Evolutionary conservation across 192 early-diverging fungal genomes (phyloP).

Genomic region (Coemansia sp.): DNA sequence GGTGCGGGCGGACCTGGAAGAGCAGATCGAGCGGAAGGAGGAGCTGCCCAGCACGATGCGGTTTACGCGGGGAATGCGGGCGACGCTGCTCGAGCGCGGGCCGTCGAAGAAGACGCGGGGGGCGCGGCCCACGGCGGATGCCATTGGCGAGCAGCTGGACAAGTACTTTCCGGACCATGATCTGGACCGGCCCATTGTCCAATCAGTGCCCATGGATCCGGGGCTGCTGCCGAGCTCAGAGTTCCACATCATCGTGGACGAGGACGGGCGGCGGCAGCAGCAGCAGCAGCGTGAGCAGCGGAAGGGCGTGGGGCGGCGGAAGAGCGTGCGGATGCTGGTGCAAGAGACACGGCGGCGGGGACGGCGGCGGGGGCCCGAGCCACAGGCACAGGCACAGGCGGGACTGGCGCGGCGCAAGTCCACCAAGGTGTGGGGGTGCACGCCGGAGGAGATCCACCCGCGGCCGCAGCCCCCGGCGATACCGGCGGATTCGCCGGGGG

Average conservation of each 20-base stretch:
- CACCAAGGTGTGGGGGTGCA: slow-evolving; percentile 49
- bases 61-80: slow-evolving; percentile 43
- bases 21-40: slow-evolving; percentile 1
- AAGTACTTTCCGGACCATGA: slow-evolving; percentile 72
- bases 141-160: slow-evolving; percentile 62
- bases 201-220: slow-evolving; percentile 31
- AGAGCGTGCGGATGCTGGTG: slow-evolving; percentile 51
- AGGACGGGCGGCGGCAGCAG: slow-evolving; percentile 1
- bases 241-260: slow-evolving; percentile 41
- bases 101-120: slow-evolving; percentile 9
- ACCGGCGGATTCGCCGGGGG: neutral
- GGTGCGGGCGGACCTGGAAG: neutral
- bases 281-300: slow-evolving; percentile 10
- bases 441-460: slow-evolving; percentile 46
- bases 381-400: slow-evolving; percentile 5
- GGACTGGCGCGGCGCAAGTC: slow-evolving; percentile 49
- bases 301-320: slow-evolving; percentile 23
- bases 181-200: slow-evolving; percentile 64
- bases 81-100: slow-evolving; percentile 32
- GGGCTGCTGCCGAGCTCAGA: slow-evolving; percentile 19
- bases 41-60: slow-evolving; percentile 32
- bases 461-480: neutral
- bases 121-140: slow-evolving; percentile 59
- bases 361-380: neutral
- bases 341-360: slow-evolving; percentile 33